Percentiles rank a stretch among this genome's conserved stretches.
Conservation (phyloP, 148 eudicot genomes). For the Silene latifolia region DNA sequence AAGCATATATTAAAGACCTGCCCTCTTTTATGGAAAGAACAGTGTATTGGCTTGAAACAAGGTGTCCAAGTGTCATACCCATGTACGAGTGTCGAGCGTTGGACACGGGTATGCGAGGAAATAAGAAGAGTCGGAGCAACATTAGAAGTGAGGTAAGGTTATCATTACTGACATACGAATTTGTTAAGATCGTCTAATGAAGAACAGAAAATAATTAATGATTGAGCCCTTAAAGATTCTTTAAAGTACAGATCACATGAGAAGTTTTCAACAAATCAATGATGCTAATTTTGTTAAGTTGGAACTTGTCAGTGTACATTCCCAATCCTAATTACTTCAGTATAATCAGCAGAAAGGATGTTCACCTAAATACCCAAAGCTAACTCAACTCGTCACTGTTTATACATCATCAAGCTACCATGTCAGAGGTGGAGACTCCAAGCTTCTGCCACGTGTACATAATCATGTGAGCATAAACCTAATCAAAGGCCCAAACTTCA, state of each 20-base stretch:
- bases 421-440: constrained; percentile 18
- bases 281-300: constrained; percentile 13
- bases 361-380: constrained; percentile 20
- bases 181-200: neutral
- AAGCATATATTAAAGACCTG: neutral
- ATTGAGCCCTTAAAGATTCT: neutral
- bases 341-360: constrained; percentile 25
- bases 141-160: neutral
- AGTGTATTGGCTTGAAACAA: no score
- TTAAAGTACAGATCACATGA: constrained; percentile 13
- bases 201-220: neutral
- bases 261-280: neutral
- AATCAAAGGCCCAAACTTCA: constrained; percentile 23
- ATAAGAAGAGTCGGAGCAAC: no score
- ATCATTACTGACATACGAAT: neutral
- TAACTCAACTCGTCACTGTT: constrained; percentile 18
- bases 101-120: no score
- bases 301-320: constrained; percentile 19
- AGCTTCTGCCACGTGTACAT: constrained; percentile 28
- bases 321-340: constrained; percentile 19
- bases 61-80: no score
- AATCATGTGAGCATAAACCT: constrained; percentile 33
- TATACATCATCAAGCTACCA: constrained; percentile 30
- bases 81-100: no score
- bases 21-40: no score